Percentiles rank a stretch among this genome's conserved stretches.
phyloP scores from a whole-genome alignment of 352 stramenopile genomes.

The Phytophthora megakarya region DNA sequence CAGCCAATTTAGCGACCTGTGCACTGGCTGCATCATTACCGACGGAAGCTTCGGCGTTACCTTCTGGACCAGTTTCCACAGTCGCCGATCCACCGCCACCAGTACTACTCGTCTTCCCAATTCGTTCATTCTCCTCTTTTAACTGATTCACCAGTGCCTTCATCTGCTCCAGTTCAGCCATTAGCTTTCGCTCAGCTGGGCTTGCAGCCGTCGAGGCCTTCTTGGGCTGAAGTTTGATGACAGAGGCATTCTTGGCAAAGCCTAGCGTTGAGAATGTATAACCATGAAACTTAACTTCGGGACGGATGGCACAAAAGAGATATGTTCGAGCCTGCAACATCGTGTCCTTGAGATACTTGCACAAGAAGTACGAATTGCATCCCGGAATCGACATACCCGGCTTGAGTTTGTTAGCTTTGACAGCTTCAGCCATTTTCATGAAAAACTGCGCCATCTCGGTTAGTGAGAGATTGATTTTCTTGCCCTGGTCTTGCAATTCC shows the following conservation, averaged over 20 bases:
- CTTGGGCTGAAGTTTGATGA: conserved; percentile 96
- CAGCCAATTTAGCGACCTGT: conserved; percentile 63
- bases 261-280: conserved; percentile 95
- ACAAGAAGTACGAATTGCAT: conserved; percentile 95
- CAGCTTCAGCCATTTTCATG: conserved; percentile 96
- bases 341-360: conserved; percentile 96
- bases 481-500: conserved; percentile 94
- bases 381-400: conserved; percentile 92
- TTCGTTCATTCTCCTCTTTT: conserved; percentile 83
- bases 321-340: conserved; percentile 94
- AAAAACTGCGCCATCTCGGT: conserved; percentile 97
- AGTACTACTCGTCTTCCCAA: conserved; percentile 58
- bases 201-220: conserved; percentile 91
- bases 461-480: conserved; percentile 96
- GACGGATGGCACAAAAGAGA: conserved; percentile 93
- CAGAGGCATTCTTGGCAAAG: conserved; percentile 94
- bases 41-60: conserved; percentile 23
- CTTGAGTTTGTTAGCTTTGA: conserved; percentile 95
- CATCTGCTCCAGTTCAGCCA: conserved; percentile 95
- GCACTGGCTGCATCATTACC: conserved; percentile 33
- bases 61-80: conserved; percentile 2
- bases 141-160: conserved; percentile 86
- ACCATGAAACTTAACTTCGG: conserved; percentile 92
- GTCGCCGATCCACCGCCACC: conserved; percentile 18
- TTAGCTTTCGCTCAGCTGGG: conserved; percentile 92